Base-by-base conservation (phyloP, 2,329 filamentous ascomycete genomes). In the Westerdykella sp. region DNA sequence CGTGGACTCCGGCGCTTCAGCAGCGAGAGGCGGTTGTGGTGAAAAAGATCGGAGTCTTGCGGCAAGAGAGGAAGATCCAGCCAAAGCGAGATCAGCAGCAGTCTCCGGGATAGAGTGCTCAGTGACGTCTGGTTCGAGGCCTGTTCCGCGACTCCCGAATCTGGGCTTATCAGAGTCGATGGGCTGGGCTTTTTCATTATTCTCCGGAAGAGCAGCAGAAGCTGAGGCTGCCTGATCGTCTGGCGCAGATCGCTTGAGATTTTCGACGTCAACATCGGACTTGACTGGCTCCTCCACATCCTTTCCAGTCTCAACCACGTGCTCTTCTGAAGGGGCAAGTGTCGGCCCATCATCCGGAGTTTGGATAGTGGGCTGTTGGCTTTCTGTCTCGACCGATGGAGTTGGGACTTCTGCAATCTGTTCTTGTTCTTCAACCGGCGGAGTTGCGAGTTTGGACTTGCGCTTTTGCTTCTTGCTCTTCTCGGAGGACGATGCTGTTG, bases 401-500 rank as follows among this genome's bases (percentile, higher is more conserved):
- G 13, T 12, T 9, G 34, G 16, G 2, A 14, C n/a, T 35, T 15
- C 34, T 15, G 34, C 34, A 15, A 35, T 11, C 16, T 3, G 4
- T 35, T 35, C 34, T 15, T 15, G 14, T 14, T 10, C 34, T 35
- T 35, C 34, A 11, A 35, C 34, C 14, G 34, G 34, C 9, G 14
- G 9, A 28, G 25, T 9, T 12, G 25, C 25, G 7, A 28, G 38
- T 45, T 42, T 54, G 25, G 41, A 37, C 37, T 40, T 51, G 37
- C 46, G 35, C 41, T 43, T 44, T 14, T 41, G 36, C 43, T 41
- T 40, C 21, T 47, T 43, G 37, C 25, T 41, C 22, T 34, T 42
- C 39, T 46, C 47, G n/a, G 42, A 28, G 16, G 34, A 32, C 6
- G 43, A 30, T 28, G 39, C 4, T 23, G 25, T 22, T 22, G 9